Percentiles rank a stretch among this genome's conserved stretches.
These are phyloP conservation scores for Poa annua DNA, from an alignment of 176 grass and related monocot species.

Conservation along the genomic window DNA sequence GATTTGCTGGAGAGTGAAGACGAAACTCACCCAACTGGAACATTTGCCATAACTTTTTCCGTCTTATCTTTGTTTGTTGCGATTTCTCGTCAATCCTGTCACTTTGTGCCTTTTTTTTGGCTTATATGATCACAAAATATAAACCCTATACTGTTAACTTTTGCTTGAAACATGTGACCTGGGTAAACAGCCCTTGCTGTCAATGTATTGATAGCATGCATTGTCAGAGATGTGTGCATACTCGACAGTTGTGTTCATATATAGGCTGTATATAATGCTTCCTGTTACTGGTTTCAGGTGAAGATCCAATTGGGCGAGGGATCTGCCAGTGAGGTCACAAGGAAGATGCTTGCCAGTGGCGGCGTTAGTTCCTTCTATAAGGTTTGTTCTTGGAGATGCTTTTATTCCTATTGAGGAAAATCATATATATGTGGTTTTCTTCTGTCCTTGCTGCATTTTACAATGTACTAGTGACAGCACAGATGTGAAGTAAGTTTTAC, in stretches of 20 bases:
- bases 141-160: neutral
- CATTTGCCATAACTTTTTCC: too few species aligned
- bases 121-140: slow-evolving; percentile 20
- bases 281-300: slow-evolving; percentile 62
- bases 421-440: neutral
- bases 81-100: too few species aligned
- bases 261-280: neutral
- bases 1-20: neutral
- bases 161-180: slow-evolving; percentile 17
- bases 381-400: slow-evolving; percentile 41
- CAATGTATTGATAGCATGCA: slow-evolving; percentile 21
- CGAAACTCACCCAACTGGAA: too few species aligned
- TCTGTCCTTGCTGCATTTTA: neutral
- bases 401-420: neutral
- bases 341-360: slow-evolving; percentile 86
- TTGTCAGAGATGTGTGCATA: slow-evolving; percentile 3
- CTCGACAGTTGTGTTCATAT: slow-evolving; percentile 3
- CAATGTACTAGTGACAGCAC: neutral
- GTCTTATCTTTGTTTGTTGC: too few species aligned
- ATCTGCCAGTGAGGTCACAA: slow-evolving; percentile 76
- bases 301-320: slow-evolving; percentile 98
- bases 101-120: too few species aligned
- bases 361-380: slow-evolving; percentile 81
- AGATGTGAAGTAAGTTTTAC: neutral
- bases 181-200: slow-evolving; percentile 20